These are phyloP conservation scores for Symbiodinium pilosum DNA, from an alignment of 73 alveolate genomes.

Conservation along the genomic window DNA sequence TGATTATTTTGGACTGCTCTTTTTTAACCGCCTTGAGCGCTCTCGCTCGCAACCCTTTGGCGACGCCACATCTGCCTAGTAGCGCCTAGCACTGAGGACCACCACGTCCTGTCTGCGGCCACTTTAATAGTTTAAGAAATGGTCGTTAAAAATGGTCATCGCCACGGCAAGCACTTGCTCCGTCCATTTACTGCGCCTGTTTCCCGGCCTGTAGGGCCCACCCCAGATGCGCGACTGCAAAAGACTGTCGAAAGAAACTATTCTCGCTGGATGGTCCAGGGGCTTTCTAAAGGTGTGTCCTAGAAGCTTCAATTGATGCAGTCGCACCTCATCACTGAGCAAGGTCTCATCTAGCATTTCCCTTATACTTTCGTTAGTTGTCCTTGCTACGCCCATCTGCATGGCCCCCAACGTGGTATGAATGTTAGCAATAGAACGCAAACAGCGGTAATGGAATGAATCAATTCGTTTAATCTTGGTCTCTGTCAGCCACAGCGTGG, in stretches of 20 bases:
- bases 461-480: background rate
- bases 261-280: background rate
- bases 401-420: constrained; percentile 43
- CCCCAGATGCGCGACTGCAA: background rate
- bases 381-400: background rate
- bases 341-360: background rate
- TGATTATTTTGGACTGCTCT: no score
- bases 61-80: background rate
- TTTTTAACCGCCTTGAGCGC: background rate
- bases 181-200: background rate
- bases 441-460: background rate
- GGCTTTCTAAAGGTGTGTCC: background rate
- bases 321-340: background rate
- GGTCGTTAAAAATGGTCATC: constrained; percentile 18
- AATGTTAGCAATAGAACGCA: background rate
- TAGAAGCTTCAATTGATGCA: background rate
- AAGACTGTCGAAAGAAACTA: background rate
- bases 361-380: background rate
- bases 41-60: background rate
- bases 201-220: background rate
- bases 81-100: background rate
- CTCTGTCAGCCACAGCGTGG: constrained; percentile 18
- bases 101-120: background rate
- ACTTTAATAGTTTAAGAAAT: background rate
- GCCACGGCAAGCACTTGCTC: background rate